These are phyloP conservation scores for Solanum habrochaites DNA, from an alignment of 257 asterid genomes.

Conservation along the genomic window DNA sequence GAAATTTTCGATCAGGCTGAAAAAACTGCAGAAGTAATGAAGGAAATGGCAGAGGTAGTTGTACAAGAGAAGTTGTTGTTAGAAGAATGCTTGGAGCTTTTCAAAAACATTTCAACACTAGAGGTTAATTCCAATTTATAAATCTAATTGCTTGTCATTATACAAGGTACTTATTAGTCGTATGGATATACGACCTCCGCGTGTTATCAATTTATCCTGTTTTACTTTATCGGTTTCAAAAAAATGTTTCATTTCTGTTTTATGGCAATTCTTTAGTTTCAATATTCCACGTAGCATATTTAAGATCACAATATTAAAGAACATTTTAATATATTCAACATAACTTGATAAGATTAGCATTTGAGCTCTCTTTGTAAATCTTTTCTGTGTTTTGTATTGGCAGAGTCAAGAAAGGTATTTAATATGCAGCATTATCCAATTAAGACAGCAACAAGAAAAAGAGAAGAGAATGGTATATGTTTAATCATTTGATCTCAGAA, in stretches of 20 bases:
- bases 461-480: neutral
- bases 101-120: constrained; percentile 34
- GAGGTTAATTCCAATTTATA: constrained; percentile 29
- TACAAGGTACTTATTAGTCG: neutral
- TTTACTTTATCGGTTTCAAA: too few species aligned
- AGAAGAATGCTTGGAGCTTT: constrained; percentile 74
- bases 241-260: too few species aligned
- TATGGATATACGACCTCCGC: neutral
- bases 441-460: constrained; percentile 16
- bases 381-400: neutral
- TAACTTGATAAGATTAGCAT: neutral
- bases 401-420: constrained; percentile 68
- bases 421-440: constrained; percentile 47
- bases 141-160: neutral
- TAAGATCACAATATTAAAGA: too few species aligned
- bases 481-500: neutral
- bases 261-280: neutral
- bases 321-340: neutral
- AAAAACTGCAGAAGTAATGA: constrained; percentile 18
- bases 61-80: constrained; percentile 59
- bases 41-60: constrained; percentile 49
- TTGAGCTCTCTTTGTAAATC: neutral
- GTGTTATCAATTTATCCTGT: neutral
- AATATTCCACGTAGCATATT: fast-evolving
- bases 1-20: constrained; percentile 23